phyloP scores from a whole-genome alignment of 441 rosid species.

The Gossypium aridum region DNA sequence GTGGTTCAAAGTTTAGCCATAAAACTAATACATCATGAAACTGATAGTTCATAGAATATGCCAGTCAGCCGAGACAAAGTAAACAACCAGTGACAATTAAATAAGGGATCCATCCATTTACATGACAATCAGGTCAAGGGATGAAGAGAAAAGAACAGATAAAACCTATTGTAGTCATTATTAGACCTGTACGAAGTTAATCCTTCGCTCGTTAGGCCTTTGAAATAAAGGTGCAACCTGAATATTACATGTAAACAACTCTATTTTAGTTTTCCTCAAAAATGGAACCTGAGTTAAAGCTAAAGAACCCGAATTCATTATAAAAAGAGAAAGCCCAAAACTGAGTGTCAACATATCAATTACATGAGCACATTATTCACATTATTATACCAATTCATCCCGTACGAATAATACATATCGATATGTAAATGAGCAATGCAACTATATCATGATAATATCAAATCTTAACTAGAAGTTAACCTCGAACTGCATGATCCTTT shows the following conservation, averaged over 20 bases:
- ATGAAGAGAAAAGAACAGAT: not conserved
- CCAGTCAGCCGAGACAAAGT: not conserved
- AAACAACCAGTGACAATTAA: not conserved
- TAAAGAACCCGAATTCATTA: not conserved
- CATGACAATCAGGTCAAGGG: not conserved
- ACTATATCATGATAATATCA: constrained; percentile 1
- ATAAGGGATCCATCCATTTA: not conserved
- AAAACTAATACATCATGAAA: not conserved
- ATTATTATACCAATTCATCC: not conserved
- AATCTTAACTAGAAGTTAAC: constrained; percentile 21
- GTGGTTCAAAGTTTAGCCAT: not conserved
- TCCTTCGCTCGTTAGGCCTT: not conserved
- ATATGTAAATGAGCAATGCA: not conserved
- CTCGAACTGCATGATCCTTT: constrained; percentile 15
- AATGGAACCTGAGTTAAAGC: not conserved
- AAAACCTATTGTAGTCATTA: not conserved
- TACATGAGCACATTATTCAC: constrained; percentile 3
- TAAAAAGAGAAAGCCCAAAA: not conserved
- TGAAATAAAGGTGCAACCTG: not conserved
- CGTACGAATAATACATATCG: not conserved
- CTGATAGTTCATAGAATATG: not conserved
- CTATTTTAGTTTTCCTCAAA: not conserved
- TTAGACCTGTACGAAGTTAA: not conserved
- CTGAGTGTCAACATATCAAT: not conserved
- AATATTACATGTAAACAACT: not conserved